Evolutionary conservation across 352 stramenopile genomes (phyloP), one percentile per base, ranked within the genome.

Genomic region (Peronospora destructor): DNA sequence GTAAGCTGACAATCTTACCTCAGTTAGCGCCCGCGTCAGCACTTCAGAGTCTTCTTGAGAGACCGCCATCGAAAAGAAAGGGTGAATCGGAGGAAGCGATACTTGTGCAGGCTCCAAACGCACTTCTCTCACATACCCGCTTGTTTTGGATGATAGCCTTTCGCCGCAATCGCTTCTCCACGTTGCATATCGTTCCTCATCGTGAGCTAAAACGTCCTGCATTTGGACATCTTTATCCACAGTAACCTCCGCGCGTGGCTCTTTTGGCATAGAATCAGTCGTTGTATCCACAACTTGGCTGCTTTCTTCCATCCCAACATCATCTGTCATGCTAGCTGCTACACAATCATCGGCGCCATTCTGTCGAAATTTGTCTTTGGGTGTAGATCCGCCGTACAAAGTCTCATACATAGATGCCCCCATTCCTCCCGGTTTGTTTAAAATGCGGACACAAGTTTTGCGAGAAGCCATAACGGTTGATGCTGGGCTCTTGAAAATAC

Each of bases 341-440:
- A 16, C 12, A 37, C n/a, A 11, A 39, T 26, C 13, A 40, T 10
- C 36, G 13, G 10, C 49, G 38, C 10, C 2, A n/a, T 33, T 40
- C 16, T 17, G n/a, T 47, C 14, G 6, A 28, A 28, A 29, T 19
- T 12, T 44, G 42, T 57, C 32, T 30, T 21, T 23, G 9, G 3
- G 14, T 2, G 17, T 47, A 34, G 25, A 32, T 13, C 19, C 8
- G 8, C 49, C 47, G 16, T 80, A 79, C 23, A 79, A 49, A 40
- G 45, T 53, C 3, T 30, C 43, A n/a, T 68, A 72, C 12, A 60
- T 53, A 11, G 43, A 39, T 16, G 44, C 36, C 4, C 64, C 61
- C n/a, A 58, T 61, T 53, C 67, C 67, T 32, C 66, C 64, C 40
- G 69, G 58, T 53, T 74, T 56, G 17, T 68, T 61, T 37, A 72